Evolutionary conservation across 2,329 filamentous ascomycete species (phyloP), one percentile per base, ranked within the genome.

Genomic region (Didymella glomerata): DNA sequence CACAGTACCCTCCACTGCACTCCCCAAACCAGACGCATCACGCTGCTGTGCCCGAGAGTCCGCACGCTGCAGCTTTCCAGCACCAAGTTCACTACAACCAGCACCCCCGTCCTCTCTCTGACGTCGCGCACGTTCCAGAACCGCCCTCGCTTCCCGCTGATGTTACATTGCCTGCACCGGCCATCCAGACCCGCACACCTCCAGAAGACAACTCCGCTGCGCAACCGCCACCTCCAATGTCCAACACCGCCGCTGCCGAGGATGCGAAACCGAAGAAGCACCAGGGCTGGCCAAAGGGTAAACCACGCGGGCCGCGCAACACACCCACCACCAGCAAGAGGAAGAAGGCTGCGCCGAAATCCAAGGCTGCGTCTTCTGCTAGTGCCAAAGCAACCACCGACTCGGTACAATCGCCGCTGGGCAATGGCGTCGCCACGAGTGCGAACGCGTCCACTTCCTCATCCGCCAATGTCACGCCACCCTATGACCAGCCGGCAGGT

Each of bases 261-360:
- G 50, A 58, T 44, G 2, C 54, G 28, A 77, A 75, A 58, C 61
- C 69, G 2, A 78, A 76, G 55, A 73, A 72, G 55, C 69, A 74
- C 55, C 75, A 79, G 59, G 78, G 78, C 13, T 79, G 76, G 78
- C 78, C 79, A 13, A 83, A 82, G 65, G 80, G 79, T 34, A 82
- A 82, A 61, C 75, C 80, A 14, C 74, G 79, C 45, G 77, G 76
- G 9, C 67, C 79, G 48, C 76, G 77, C 44, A 68, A 62, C 27
- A 70, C 74, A 24, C 73, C 75, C 40, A 64, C 71, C 8, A 68
- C 68, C n/a, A 68, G 70, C 48, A 80, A 78, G 64, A 78, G 75
- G 60, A 80, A 78, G 61, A 79, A 71, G 64, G 69, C 72, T 25
- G 72, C 71, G 1, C 70, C 70, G 16, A 79, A 75, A 63, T 69